Evolutionary conservation across 1,284 basidiomycete species (phyloP).

Genomic region (Fomitopsis palustris): DNA sequence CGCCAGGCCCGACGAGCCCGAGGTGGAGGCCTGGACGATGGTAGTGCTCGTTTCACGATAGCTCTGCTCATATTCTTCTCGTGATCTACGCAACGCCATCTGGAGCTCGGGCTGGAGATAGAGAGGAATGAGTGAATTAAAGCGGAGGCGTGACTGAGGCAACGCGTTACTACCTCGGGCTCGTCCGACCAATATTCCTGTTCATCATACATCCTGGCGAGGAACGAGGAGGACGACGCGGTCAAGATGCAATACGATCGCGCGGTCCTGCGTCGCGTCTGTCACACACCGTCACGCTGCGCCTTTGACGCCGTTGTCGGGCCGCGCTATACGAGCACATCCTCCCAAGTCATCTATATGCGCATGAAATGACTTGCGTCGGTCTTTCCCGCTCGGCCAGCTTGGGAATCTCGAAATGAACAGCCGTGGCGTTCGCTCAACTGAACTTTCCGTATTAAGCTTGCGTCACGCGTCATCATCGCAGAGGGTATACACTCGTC

Average conservation of each 20-base stretch:
- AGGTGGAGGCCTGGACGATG: background rate
- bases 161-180: no score
- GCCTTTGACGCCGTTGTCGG: background rate
- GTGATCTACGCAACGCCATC: background rate
- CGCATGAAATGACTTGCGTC: background rate
- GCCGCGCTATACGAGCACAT: background rate
- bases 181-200: background rate
- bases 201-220: background rate
- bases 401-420: background rate
- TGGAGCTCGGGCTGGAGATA: background rate
- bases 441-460: background rate
- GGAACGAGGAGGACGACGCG: no score
- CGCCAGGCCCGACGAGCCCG: background rate
- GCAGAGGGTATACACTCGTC: no score
- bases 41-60: background rate
- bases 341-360: background rate
- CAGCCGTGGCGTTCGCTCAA: background rate
- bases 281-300: background rate
- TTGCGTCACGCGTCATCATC: background rate
- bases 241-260: background rate
- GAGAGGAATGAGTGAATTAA: background rate
- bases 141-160: background rate
- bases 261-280: background rate
- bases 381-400: background rate
- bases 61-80: background rate